These are phyloP conservation scores for Helicostylum pulchrum DNA, from an alignment of 192 early-diverging fungal genomes.

Conservation along the genomic window DNA sequence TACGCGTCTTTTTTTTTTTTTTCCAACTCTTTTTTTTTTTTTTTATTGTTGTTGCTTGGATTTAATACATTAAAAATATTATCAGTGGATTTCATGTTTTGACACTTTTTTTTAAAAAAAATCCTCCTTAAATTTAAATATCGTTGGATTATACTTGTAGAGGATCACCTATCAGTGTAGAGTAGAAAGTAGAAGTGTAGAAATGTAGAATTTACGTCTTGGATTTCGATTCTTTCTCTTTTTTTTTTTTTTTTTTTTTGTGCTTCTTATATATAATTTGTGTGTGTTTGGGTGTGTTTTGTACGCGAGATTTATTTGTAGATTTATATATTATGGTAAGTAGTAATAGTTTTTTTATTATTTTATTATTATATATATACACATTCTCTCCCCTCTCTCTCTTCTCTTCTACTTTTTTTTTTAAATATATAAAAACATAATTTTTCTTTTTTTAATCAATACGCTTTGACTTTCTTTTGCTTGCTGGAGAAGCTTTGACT, in stretches of 20 bases:
- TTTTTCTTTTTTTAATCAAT: conserved; percentile 19
- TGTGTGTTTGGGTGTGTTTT: too few relatives aligned
- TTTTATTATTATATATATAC: neutral
- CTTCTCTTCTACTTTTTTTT: neutral
- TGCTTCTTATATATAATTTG: neutral
- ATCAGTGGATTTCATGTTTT: too few relatives aligned
- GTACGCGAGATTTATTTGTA: too few relatives aligned
- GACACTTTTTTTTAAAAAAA: too few relatives aligned
- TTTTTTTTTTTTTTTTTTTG: neutral
- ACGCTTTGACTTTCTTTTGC: conserved; percentile 13
- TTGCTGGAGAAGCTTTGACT: neutral
- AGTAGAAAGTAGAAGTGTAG: too few relatives aligned
- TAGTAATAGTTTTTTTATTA: neutral
- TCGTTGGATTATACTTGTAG: too few relatives aligned
- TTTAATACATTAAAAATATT: too few relatives aligned
- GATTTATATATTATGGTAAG: too few relatives aligned
- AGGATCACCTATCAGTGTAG: too few relatives aligned
- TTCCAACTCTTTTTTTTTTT: neutral
- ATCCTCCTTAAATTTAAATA: too few relatives aligned
- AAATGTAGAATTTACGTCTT: too few relatives aligned
- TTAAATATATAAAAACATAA: neutral
- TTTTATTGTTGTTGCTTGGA: neutral
- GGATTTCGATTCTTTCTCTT: neutral
- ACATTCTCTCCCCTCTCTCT: neutral
- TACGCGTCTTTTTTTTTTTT: too few relatives aligned